Evolutionary conservation across 139 green algal species (phyloP), one percentile per base, ranked within the genome.

Genomic region (Nannochloris sp.): DNA sequence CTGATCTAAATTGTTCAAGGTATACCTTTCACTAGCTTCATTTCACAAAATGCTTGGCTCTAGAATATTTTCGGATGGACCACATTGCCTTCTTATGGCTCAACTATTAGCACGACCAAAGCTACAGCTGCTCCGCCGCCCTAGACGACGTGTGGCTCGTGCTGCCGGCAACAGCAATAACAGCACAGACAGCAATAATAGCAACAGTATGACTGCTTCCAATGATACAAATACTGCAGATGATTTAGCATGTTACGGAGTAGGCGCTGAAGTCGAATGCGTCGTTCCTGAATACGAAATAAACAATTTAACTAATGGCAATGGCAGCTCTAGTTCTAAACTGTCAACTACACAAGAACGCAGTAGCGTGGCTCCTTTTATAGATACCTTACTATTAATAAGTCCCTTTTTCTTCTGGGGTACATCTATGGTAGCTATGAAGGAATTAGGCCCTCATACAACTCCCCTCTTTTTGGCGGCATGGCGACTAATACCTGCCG

Each of bases 401-500:
- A 92, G 87, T 0, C 92, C 92, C 3, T 97, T 97, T 71, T 96
- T 97, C 69, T 95, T 97, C 47, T 97, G 92, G 92, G 92, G 92
- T 32, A 96, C 92, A 7, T 82, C 68, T 39, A 97, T 97, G 92
- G 90, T 95, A 0, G 89, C 82, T 14, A 95, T 97, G 89, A 96
- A 97, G 79, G 65, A 78, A 53, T 46, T 82, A 38, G 54, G 71
- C 30, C 54, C 86, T 48, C 84, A 91, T 72, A 89, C 89, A 42
- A 89, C 79, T 1, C 92, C 93, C 0, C 73, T 97, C 48, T 81
- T 96, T 61, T 78, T 99, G n/a, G 89, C 81, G 19, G 70, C 89
- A 2, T 71, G 93, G 33, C 81, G 94, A 0, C 73, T 99, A 46
- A 71, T 98, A 27, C 94, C 94, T 1, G 91, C 93, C 1, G 91